Conservation (phyloP, 805 yeast species). For the Candida adriatica region DNA sequence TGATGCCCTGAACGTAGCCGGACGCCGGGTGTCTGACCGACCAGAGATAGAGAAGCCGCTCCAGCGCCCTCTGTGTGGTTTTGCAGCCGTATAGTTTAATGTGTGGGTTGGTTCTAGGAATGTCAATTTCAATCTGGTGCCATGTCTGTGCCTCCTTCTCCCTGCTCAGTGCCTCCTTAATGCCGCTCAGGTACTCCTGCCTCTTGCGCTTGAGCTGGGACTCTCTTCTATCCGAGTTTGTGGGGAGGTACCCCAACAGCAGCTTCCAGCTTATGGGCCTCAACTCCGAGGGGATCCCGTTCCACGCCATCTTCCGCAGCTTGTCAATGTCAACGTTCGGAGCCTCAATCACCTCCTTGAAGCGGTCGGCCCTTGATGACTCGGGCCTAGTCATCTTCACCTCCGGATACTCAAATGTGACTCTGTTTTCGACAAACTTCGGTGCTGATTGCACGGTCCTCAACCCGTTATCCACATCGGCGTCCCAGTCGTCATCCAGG, state of each 20-base stretch:
- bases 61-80: constrained; percentile 71
- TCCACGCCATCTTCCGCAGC: constrained; percentile 81
- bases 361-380: constrained; percentile 51
- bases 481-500: constrained; percentile 91
- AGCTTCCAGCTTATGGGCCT: constrained; percentile 88
- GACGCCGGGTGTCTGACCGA: constrained; percentile 95
- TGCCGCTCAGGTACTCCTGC: constrained; percentile 75
- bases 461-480: constrained; percentile 45
- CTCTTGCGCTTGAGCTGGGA: constrained; percentile 71
- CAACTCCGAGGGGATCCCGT: constrained; percentile 80
- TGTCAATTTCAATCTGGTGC: constrained; percentile 94
- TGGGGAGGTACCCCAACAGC: constrained; percentile 82
- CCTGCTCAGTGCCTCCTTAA: constrained; percentile 51
- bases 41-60: constrained; percentile 84
- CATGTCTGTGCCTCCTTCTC: constrained; percentile 72
- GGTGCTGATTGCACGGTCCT: constrained; percentile 23
- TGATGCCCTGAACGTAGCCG: constrained; percentile 97
- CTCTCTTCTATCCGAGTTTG: constrained; percentile 70
- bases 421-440: constrained; percentile 24
- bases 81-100: constrained; percentile 63
- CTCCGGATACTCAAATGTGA: constrained; percentile 22
- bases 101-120: constrained; percentile 89
- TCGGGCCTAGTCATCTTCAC: constrained; percentile 23
- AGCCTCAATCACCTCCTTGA: constrained; percentile 52
- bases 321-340: constrained; percentile 56